phyloP scores from a whole-genome alignment of 305 asterid genomes.

The Fraxinus velutina region DNA sequence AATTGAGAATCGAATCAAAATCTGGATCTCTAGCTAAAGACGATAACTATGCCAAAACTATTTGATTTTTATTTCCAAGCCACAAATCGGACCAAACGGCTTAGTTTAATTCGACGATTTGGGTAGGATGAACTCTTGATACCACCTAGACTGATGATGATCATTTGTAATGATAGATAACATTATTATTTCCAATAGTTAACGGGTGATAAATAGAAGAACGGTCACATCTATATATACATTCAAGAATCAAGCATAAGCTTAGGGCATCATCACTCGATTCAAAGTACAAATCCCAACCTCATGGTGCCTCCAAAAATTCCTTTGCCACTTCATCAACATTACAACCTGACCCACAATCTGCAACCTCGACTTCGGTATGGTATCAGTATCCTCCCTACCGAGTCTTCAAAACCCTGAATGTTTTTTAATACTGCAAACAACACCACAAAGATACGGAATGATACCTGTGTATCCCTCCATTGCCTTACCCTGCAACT shows the following conservation, averaged over 20 bases:
- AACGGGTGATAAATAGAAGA: not conserved
- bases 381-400: not conserved
- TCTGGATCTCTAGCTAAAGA: not conserved
- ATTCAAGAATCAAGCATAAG: not conserved
- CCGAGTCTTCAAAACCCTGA: slow-evolving; percentile 14
- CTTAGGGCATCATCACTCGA: not conserved
- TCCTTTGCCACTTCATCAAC: not conserved
- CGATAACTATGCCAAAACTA: not conserved
- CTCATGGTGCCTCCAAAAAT: not conserved
- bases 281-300: not conserved
- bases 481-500: not conserved
- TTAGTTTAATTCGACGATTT: not conserved
- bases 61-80: no score
- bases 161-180: no score
- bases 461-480: slow-evolving; percentile 19
- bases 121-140: not conserved
- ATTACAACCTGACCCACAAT: not conserved
- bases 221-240: no score
- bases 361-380: not conserved
- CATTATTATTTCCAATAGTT: not conserved
- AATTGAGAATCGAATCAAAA: no score
- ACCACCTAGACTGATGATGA: not conserved
- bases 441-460: slow-evolving; percentile 10
- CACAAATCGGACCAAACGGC: not conserved
- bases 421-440: not conserved